A percentile compares a stretch with the other conserved stretches of the same genome.
Conservation (phyloP, 192 early-diverging fungal genomes). For the Podila clonocystis region DNA sequence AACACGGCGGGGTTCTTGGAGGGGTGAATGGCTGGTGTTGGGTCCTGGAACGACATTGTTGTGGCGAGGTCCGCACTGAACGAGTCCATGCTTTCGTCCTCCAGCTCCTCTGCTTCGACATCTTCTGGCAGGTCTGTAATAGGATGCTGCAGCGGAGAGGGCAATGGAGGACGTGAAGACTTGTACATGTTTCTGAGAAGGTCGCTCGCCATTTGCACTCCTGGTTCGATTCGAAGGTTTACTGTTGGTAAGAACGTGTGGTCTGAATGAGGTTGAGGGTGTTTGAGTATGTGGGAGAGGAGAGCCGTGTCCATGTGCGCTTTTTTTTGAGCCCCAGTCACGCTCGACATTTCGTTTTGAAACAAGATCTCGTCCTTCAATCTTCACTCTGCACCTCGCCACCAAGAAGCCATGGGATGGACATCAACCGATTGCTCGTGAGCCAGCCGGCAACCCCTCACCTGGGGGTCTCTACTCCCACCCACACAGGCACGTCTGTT, state of each 20-base stretch:
- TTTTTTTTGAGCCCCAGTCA: neutral
- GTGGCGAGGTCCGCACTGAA: slow-evolving; percentile 1
- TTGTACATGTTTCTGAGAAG: slow-evolving; percentile 60
- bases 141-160: slow-evolving; percentile 26
- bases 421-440: slow-evolving; percentile 1
- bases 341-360: neutral
- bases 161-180: slow-evolving; percentile 36
- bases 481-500: too few relatives aligned
- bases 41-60: slow-evolving; percentile 8
- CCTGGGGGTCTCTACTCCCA: neutral
- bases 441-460: neutral
- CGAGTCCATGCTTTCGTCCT: neutral
- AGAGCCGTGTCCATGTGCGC: neutral
- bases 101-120: neutral
- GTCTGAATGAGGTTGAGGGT: too few relatives aligned
- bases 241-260: too few relatives aligned
- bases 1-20: slow-evolving; percentile 13
- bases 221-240: too few relatives aligned
- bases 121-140: slow-evolving; percentile 13
- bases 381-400: too few relatives aligned
- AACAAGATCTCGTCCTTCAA: too few relatives aligned
- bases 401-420: neutral
- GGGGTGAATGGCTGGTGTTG: slow-evolving; percentile 29
- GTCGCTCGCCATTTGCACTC: slow-evolving; percentile 25
- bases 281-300: too few relatives aligned